phyloP scores from a whole-genome alignment of 495 filamentous ascomycete genomes.

The Letharia columbiana region DNA sequence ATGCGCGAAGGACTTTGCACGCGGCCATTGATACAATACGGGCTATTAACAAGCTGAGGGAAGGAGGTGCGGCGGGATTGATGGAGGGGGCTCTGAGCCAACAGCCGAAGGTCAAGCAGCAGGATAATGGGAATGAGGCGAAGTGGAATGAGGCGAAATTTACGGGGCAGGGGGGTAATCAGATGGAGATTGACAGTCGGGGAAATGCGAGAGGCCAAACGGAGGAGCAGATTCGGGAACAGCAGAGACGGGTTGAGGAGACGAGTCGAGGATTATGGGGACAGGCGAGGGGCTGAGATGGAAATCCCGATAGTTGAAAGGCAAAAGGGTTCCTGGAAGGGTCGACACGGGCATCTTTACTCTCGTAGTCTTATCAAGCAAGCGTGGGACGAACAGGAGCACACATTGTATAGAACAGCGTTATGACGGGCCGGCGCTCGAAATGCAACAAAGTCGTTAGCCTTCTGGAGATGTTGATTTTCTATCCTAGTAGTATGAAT shows the following conservation, averaged over 20 bases:
- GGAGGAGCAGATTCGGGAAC: conserved; percentile 53
- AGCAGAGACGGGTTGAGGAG: conserved; percentile 53
- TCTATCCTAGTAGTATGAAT: neutral
- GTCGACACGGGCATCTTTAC: neutral
- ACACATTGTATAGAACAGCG: neutral
- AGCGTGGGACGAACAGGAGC: neutral
- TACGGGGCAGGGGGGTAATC: conserved; percentile 25
- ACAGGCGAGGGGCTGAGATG: conserved; percentile 21
- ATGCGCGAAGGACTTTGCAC: conserved; percentile 85
- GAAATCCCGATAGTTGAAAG: neutral
- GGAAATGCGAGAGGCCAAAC: conserved; percentile 55
- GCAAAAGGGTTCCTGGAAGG: neutral
- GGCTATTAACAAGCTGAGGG: conserved; percentile 94
- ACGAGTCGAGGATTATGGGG: conserved; percentile 52
- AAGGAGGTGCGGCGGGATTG: conserved; percentile 62
- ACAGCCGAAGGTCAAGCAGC: conserved; percentile 47
- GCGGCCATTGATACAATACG: conserved; percentile 95
- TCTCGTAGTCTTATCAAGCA: neutral
- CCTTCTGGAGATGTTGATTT: neutral
- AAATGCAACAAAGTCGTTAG: neutral
- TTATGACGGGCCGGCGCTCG: neutral
- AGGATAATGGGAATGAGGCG: conserved; percentile 39
- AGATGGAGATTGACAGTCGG: conserved; percentile 29
- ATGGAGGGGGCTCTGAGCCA: conserved; percentile 72
- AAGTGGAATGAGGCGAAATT: conserved; percentile 26